Conservation (phyloP, 306 rosid genomes). For the Casuarina cunninghamiana region DNA sequence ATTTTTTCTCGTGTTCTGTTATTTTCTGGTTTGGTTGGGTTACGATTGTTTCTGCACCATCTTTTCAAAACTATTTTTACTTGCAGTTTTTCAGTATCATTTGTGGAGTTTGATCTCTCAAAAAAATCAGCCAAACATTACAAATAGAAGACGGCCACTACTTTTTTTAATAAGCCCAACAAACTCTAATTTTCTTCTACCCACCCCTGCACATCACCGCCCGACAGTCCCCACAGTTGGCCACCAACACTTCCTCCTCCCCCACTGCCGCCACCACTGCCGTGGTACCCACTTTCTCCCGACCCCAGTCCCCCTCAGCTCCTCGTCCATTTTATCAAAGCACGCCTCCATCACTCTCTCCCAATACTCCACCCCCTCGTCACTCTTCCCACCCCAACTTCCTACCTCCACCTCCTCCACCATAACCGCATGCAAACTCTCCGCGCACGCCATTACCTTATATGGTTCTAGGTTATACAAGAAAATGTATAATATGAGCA, state of each 20-base stretch:
- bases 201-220: slow-evolving; percentile 79
- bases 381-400: background rate
- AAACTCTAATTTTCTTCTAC: background rate
- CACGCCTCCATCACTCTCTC: slow-evolving; percentile 71
- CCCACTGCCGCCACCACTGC: slow-evolving; percentile 61
- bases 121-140: too few relatives aligned
- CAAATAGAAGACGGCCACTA: too few relatives aligned
- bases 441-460: slow-evolving; percentile 67
- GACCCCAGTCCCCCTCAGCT: slow-evolving; percentile 43
- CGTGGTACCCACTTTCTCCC: slow-evolving; percentile 65
- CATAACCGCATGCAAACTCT: slow-evolving; percentile 53
- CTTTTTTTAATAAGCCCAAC: too few relatives aligned
- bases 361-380: slow-evolving; percentile 44
- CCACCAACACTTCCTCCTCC: slow-evolving; percentile 52
- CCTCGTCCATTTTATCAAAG: slow-evolving; percentile 71
- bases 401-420: slow-evolving; percentile 50
- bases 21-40: too few relatives aligned
- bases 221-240: slow-evolving; percentile 85
- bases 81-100: too few relatives aligned
- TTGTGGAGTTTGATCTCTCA: too few relatives aligned
- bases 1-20: too few relatives aligned
- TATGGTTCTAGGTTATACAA: slow-evolving; percentile 35
- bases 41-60: too few relatives aligned
- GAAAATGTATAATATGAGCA: too few relatives aligned
- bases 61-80: too few relatives aligned